Conservation (phyloP, 2,329 filamentous ascomycete species). For the Trichoderma oligosporum region DNA sequence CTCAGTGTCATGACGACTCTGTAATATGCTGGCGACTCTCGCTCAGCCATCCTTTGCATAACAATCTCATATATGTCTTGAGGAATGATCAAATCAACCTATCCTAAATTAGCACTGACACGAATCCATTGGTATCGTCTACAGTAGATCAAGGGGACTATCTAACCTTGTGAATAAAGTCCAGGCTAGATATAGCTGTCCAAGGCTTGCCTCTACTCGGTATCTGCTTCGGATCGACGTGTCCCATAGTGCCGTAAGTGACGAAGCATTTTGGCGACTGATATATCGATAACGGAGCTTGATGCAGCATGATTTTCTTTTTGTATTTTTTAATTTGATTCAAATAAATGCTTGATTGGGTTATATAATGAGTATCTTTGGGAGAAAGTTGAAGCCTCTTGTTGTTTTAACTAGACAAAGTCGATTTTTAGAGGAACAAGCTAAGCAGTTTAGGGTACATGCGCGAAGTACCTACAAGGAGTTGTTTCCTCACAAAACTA, state of each 20-base stretch:
- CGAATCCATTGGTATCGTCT: no score
- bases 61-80: constrained; percentile 55
- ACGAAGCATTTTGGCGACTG: constrained; percentile 68
- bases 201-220: constrained; percentile 75
- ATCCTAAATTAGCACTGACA: constrained; percentile 3
- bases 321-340: no score
- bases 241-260: constrained; percentile 63
- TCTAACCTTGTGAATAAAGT: constrained; percentile 64
- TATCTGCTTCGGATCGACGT: constrained; percentile 66
- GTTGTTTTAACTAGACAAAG: not conserved
- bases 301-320: constrained; percentile 46
- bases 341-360: not conserved
- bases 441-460: constrained; percentile 4
- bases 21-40: constrained; percentile 51
- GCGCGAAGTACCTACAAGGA: not conserved
- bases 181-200: constrained; percentile 59
- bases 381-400: not conserved
- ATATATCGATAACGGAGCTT: constrained; percentile 45
- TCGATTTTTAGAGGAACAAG: not conserved
- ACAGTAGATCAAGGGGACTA: not conserved
- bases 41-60: constrained; percentile 45
- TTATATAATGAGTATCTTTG: no score
- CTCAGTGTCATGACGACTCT: constrained; percentile 69
- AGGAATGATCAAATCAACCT: constrained; percentile 72
- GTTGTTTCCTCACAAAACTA: not conserved